These are phyloP conservation scores for Aspergillus melleus DNA, from an alignment of 2,329 filamentous ascomycete genomes.

Conservation along the genomic window DNA sequence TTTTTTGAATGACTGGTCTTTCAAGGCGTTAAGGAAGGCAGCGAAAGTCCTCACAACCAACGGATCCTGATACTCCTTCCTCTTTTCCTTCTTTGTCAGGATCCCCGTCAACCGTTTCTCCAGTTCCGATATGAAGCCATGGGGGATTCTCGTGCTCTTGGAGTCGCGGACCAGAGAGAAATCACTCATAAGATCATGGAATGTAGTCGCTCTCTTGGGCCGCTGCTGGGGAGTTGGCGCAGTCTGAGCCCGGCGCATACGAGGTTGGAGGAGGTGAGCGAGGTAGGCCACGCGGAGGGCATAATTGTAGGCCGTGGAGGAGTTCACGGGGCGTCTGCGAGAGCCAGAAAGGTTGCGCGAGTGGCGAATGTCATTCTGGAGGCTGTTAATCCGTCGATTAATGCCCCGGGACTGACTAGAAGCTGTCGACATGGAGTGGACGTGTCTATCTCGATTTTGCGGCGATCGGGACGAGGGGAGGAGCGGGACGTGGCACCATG, in stretches of 20 bases:
- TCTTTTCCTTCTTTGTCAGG: conserved; percentile 75
- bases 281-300: conserved; percentile 89
- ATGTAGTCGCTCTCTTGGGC: conserved; percentile 67
- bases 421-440: conserved; percentile 47
- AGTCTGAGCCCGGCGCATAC: conserved; percentile 86
- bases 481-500: conserved; percentile 36
- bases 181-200: conserved; percentile 86
- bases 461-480: conserved; percentile 23
- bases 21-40: conserved; percentile 90
- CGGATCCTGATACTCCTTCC: conserved; percentile 88
- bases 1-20: conserved; percentile 82
- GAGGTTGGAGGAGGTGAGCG: conserved; percentile 87
- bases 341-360: conserved; percentile 45
- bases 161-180: conserved; percentile 68
- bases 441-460: conserved; percentile 26
- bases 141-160: conserved; percentile 69
- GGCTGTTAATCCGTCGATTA: conserved; percentile 48
- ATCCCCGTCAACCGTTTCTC: conserved; percentile 80
- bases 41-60: conserved; percentile 91
- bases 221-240: conserved; percentile 65
- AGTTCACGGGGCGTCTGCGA: conserved; percentile 44
- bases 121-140: conserved; percentile 68
- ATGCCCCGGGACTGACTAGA: conserved; percentile 47
- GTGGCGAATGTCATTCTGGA: conserved; percentile 44
- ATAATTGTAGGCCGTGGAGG: conserved; percentile 86